Evolutionary conservation across 306 rosid genomes (phyloP).

Genomic region (Vicia sativa): DNA sequence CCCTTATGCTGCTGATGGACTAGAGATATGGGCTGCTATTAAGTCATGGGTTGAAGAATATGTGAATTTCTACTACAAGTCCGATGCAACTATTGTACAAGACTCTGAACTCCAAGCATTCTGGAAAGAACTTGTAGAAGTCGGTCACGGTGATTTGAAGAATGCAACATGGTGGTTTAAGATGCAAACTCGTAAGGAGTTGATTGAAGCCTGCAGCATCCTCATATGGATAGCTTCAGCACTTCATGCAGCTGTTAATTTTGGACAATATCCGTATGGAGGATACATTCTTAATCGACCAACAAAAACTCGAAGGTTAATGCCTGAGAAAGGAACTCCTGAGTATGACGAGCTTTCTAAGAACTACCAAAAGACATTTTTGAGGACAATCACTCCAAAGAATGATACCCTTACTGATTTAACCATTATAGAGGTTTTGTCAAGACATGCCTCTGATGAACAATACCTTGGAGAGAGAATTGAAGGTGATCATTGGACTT

Average conservation of each 20-base stretch:
- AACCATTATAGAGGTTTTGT: constrained; percentile 62
- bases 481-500: constrained; percentile 39
- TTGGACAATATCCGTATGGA: constrained; percentile 70
- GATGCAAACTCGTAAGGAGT: constrained; percentile 50
- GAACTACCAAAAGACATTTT: constrained; percentile 46
- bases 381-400: constrained; percentile 63
- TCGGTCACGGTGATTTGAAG: constrained; percentile 66
- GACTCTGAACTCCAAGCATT: constrained; percentile 68
- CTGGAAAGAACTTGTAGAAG: constrained; percentile 62
- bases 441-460: constrained; percentile 67
- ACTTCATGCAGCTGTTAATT: constrained; percentile 69
- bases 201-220: constrained; percentile 46
- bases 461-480: constrained; percentile 58
- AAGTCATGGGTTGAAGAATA: constrained; percentile 62
- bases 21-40: constrained; percentile 64
- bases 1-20: constrained; percentile 62
- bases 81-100: constrained; percentile 43
- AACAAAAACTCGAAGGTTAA: constrained; percentile 54
- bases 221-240: constrained; percentile 73
- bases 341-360: constrained; percentile 59
- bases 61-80: constrained; percentile 53
- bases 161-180: constrained; percentile 57
- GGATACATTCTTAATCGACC: constrained; percentile 71
- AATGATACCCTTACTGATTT: constrained; percentile 51
- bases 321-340: constrained; percentile 57